Evolutionary conservation across 352 stramenopile species (phyloP), one percentile per base, ranked within the genome.

Genomic region (Phytophthora capsici): DNA sequence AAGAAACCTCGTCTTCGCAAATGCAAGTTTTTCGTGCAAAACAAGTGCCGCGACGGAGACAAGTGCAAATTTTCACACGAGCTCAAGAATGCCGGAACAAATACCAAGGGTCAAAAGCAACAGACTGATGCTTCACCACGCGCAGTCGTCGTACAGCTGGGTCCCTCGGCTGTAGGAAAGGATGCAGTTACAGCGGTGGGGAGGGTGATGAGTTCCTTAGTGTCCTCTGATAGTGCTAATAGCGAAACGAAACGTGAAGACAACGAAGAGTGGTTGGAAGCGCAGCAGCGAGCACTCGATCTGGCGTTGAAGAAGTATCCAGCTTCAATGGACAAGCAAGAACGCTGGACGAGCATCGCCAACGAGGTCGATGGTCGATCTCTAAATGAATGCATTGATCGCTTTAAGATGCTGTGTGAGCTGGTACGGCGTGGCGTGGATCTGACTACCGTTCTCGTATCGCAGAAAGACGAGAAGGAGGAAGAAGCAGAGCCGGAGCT

Each of bases 311-410:
- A 87, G 57, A 84, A 80, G 46, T 94, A 87, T 54, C 80, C 87
- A n/a, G 61, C 75, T 10, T 83, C 74, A 23, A 86, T 94, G 71
- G 84, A 90, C 45, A 91, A 87, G 61, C 85, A 85, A 17, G 66
- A 79, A 26, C 72, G 87, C 17, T 95, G 87, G 87, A 66, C 66
- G 1, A 76, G 65, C 23, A 94, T 95, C 51, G 78, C 85, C 4
- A 74, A 67, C 7, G 84, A 86, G 26, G 82, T 95, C 6, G 67
- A 87, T 0, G 81, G 69, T 22, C 88, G 86, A 26, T 84, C 80
- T 7, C 50, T 95, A 28, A 93, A 90, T 56, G 84, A 95, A 30
- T 95, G 87, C 45, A 92, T 95, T 44, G 85, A 93, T 36, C 84
- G 87, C 3, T 95, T 87, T 57, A 88, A 93, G 63, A 52, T 79